Base-by-base conservation (phyloP, 257 asterid genomes). In the Petunia axillaris region DNA sequence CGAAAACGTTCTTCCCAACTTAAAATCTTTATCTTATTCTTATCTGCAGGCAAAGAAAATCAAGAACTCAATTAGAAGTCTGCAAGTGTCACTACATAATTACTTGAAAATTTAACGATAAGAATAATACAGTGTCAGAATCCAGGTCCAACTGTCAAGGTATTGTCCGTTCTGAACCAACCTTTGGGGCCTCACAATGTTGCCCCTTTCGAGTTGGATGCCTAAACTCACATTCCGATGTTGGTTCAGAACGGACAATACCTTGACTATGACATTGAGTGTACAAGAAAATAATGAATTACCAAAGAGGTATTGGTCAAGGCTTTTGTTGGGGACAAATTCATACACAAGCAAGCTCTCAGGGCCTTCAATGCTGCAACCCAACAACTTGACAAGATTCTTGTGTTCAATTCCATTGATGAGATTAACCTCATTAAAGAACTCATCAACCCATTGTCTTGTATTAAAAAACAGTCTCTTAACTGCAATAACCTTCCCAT, bases 351-450 rank as follows among this genome's bases (percentile, higher is more conserved):
- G 88, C 25, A 95, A 89, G 86, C 98, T 95, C 78, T 95, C 98
- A 1, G 98, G 97, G 11, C 98, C 98, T 86, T 95, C 98, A 41
- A 95, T 91, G 89, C 98, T 95, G 73, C 98, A 95, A 11, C 98
- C 98, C 25, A 95, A 88, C 79, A 95, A 97, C 93, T 95, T 93
- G 64, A 95, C 98, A 40, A 95, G 96, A 76, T 91, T 95, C 88
- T 91, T 95, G 88, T 95, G 98, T 80, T 92, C 91, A 80, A 95
- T 84, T 74, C 98, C 97, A 81, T 92, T 88, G 48, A 95, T 87
- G 5, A 95, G 85, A 83, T 93, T 93, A 40, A 93, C 90, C 86
- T 95, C 99, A 46, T 95, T 95, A 85, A 95, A 95, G 89, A 95
- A 95, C 86, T 95, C 99, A 74, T 93, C 98, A 1, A 93, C 98